Evolutionary conservation across 2,329 filamentous ascomycete species (phyloP).

Genomic region (Stagonosporopsis tanaceti): DNA sequence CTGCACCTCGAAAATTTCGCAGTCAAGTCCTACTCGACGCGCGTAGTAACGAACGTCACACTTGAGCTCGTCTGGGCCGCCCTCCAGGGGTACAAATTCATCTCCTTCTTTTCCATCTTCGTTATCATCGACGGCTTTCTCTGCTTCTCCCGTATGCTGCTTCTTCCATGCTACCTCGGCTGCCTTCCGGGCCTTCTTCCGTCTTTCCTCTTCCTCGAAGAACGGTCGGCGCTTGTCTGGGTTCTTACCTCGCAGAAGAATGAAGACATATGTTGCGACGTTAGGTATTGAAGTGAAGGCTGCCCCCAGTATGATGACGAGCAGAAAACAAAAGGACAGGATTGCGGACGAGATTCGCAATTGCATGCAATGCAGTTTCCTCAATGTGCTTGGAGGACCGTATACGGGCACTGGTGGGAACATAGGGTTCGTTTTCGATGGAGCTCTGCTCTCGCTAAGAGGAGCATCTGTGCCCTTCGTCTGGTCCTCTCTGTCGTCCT

Average conservation of each 20-base stretch:
- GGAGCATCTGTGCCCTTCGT: slow-evolving; percentile 46
- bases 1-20: slow-evolving; percentile 83
- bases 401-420: slow-evolving; percentile 88
- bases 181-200: slow-evolving; percentile 64
- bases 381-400: slow-evolving; percentile 73
- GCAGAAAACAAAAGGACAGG: slow-evolving; percentile 79
- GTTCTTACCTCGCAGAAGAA: slow-evolving; percentile 66
- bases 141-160: slow-evolving; percentile 40
- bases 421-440: slow-evolving; percentile 76
- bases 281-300: slow-evolving; percentile 71
- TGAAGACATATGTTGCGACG: slow-evolving; percentile 59
- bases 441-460: slow-evolving; percentile 59
- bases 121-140: slow-evolving; percentile 48
- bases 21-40: slow-evolving; percentile 82
- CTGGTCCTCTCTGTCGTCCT: slow-evolving; percentile 52
- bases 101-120: slow-evolving; percentile 55
- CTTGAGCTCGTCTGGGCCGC: slow-evolving; percentile 78
- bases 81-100: slow-evolving; percentile 78
- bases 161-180: slow-evolving; percentile 70
- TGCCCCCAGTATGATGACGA: slow-evolving; percentile 77
- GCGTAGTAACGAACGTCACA: slow-evolving; percentile 89
- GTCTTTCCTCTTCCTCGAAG: slow-evolving; percentile 72
- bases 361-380: slow-evolving; percentile 69
- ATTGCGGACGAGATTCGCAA: slow-evolving; percentile 76
- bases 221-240: slow-evolving; percentile 71